Conservation (phyloP, 2,329 filamentous ascomycete genomes). For the Fusarium palustre region DNA sequence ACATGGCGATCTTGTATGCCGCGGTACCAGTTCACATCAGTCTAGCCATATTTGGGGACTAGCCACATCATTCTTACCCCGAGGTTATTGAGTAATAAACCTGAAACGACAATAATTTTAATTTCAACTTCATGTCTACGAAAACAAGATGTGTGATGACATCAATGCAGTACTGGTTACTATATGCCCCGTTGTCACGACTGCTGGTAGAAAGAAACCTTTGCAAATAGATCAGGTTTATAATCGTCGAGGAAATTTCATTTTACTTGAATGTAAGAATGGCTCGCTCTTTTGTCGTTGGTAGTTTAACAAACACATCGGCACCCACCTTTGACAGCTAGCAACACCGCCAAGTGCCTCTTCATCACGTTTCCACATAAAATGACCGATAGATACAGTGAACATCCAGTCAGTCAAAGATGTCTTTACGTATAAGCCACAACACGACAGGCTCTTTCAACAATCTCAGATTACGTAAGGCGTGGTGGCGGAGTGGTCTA, state of each 20-base stretch:
- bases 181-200: not conserved
- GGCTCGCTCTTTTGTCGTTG: no score
- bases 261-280: no score
- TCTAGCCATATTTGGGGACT: not conserved
- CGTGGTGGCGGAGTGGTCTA: not conserved
- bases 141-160: not conserved
- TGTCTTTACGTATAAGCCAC: not conserved
- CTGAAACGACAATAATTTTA: not conserved
- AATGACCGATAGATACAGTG: no score
- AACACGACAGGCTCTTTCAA: accelerated
- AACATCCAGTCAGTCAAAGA: no score
- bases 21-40: not conserved
- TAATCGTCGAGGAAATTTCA: no score
- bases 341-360: not conserved
- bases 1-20: not conserved
- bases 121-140: not conserved
- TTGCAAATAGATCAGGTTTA: no score
- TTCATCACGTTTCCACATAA: no score
- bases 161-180: no score
- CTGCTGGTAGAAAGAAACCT: not conserved
- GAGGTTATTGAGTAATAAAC: not conserved
- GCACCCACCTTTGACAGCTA: not conserved
- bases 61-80: not conserved
- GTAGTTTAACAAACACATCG: no score
- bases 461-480: not conserved